These are phyloP conservation scores for Lactifluus hygrophoroides DNA, from an alignment of 768 basidiomycete genomes.

Conservation along the genomic window DNA sequence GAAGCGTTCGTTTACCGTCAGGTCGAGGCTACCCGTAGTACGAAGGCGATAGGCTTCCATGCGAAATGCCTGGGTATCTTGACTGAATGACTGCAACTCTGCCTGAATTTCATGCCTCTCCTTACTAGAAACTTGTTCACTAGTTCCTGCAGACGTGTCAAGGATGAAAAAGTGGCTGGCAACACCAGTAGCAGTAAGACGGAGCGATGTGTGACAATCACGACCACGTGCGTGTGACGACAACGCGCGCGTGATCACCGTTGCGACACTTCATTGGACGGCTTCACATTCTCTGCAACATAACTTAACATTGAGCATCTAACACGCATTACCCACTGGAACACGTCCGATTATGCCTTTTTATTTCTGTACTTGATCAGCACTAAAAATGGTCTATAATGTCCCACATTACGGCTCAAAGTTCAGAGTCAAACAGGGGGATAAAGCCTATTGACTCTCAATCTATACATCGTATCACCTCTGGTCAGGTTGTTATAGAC, in stretches of 20 bases:
- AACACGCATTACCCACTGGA: background rate
- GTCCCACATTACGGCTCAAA: background rate
- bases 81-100: background rate
- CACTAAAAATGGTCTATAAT: background rate
- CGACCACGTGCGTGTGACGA: constrained; percentile 14
- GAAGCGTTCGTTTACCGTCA: background rate
- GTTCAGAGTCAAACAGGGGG: background rate
- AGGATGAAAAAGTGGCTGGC: no score
- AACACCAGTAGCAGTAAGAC: no score
- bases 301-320: background rate
- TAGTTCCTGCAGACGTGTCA: background rate
- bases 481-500: constrained; percentile 92
- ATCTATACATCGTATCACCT: constrained; percentile 83
- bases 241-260: background rate
- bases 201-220: constrained; percentile 3
- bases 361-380: background rate
- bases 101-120: constrained; percentile 3
- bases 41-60: constrained; percentile 9
- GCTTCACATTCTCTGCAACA: background rate
- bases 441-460: constrained; percentile 60
- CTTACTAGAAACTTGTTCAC: background rate
- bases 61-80: constrained; percentile 7
- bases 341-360: no score
- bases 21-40: background rate
- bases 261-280: background rate